phyloP scores from a whole-genome alignment of 768 basidiomycete genomes.

The Dioszegia crocea region DNA sequence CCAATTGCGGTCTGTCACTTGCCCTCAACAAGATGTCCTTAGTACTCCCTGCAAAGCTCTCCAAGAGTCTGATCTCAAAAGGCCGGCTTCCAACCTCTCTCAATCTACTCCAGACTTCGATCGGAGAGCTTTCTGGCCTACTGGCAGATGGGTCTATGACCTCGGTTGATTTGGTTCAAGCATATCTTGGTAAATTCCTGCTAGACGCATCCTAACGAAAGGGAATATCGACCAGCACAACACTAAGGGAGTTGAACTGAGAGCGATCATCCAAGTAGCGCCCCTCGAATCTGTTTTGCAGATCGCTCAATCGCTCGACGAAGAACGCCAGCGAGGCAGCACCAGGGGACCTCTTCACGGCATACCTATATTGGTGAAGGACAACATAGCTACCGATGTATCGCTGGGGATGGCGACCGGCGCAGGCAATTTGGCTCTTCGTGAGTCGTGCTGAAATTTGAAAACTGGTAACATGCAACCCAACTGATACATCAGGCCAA shows the following conservation, averaged over 20 bases:
- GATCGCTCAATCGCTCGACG: constrained; percentile 33
- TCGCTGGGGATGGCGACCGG: constrained; percentile 40
- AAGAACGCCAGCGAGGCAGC: constrained; percentile 15
- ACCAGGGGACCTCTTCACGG: constrained; percentile 28
- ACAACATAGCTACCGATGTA: constrained; percentile 39
- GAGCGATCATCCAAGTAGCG: constrained; percentile 38
- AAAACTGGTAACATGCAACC: not conserved
- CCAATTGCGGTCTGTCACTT: too few species aligned
- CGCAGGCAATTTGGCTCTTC: constrained; percentile 26
- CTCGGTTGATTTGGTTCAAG: constrained; percentile 27
- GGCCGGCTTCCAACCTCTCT: constrained; percentile 1
- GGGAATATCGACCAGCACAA: constrained; percentile 37
- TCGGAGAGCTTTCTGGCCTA: constrained; percentile 24
- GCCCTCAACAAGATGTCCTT: too few species aligned
- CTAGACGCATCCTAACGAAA: not conserved
- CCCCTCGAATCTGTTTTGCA: constrained; percentile 26
- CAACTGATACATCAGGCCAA: too few species aligned
- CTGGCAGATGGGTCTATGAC: constrained; percentile 26
- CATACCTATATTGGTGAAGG: constrained; percentile 42
- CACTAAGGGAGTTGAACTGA: constrained; percentile 26
- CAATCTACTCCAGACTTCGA: constrained; percentile 26
- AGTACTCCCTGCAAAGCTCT: too few species aligned
- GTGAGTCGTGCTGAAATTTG: not conserved
- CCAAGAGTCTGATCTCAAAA: too few species aligned
- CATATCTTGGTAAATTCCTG: constrained; percentile 16